phyloP scores from a whole-genome alignment of 768 basidiomycete species.

The Suillus hirtellus region DNA sequence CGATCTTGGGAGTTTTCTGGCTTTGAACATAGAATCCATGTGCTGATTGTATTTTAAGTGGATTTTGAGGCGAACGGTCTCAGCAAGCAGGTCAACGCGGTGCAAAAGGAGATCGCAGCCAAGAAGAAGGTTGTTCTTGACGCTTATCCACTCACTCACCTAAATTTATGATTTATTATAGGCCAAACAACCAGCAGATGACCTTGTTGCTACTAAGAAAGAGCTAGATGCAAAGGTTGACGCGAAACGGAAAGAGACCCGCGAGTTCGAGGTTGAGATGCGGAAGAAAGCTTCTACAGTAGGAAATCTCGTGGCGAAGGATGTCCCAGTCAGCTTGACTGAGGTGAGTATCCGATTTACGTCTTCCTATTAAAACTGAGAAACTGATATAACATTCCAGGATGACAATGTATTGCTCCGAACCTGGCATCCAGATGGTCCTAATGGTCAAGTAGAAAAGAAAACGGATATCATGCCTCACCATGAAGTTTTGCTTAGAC shows the following conservation, averaged over 20 bases:
- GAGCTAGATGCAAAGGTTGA: conserved; percentile 81
- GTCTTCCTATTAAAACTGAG: conserved; percentile 1
- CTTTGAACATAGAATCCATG: background rate
- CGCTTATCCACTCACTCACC: background rate
- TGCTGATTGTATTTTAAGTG: conserved; percentile 47
- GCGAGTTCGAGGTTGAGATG: conserved; percentile 78
- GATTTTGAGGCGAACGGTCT: conserved; percentile 81
- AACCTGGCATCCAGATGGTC: conserved; percentile 85
- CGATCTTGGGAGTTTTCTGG: background rate
- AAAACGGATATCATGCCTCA: conserved; percentile 88
- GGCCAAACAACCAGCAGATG: conserved; percentile 92
- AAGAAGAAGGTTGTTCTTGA: conserved; percentile 81
- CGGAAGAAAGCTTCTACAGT: conserved; percentile 76
- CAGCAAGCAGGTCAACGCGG: conserved; percentile 80
- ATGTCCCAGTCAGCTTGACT: conserved; percentile 80
- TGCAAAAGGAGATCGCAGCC: conserved; percentile 91
- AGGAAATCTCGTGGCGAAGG: conserved; percentile 91
- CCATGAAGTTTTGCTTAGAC: conserved; percentile 90
- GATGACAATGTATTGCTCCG: conserved; percentile 86
- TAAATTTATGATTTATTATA: conserved; percentile 30
- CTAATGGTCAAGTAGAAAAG: conserved; percentile 68
- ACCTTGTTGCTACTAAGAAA: conserved; percentile 82
- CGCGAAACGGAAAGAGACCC: conserved; percentile 71
- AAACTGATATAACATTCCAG: conserved; percentile 38
- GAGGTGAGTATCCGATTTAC: conserved; percentile 59